phyloP scores from a whole-genome alignment of 345 rosid genomes.

The Hibiscus mutabilis region DNA sequence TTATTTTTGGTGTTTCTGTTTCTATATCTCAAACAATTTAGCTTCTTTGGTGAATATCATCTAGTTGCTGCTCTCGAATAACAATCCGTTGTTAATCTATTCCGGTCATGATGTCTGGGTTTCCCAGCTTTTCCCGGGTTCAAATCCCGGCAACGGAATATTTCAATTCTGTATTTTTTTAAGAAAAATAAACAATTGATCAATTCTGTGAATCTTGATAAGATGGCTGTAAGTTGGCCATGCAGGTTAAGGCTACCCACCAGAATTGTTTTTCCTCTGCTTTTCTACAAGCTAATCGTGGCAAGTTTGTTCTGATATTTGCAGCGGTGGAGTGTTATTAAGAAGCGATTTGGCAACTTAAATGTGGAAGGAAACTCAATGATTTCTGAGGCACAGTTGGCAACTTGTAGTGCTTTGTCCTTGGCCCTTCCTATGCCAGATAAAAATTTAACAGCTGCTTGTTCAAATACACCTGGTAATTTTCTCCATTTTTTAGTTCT shows the following conservation, averaged over 20 bases:
- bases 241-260: constrained; percentile 1
- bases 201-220: constrained; percentile 14
- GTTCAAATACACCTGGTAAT: constrained; percentile 31
- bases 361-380: constrained; percentile 29
- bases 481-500: constrained; percentile 9
- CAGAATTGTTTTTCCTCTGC: constrained; percentile 4
- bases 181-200: not conserved
- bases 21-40: not conserved
- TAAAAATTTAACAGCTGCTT: constrained; percentile 36
- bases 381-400: constrained; percentile 63
- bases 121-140: constrained; percentile 61
- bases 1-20: not conserved
- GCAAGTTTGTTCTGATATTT: constrained; percentile 22
- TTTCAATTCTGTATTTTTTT: not conserved
- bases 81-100: constrained; percentile 60
- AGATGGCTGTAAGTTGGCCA: not conserved
- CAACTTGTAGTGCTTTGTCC: constrained; percentile 73
- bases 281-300: constrained; percentile 19
- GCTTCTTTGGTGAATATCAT: not conserved
- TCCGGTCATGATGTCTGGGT: constrained; percentile 64
- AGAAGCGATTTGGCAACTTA: constrained; percentile 36
- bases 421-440: constrained; percentile 62
- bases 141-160: constrained; percentile 60
- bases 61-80: constrained; percentile 7
- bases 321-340: constrained; percentile 73